These are phyloP conservation scores for Postia placenta DNA, from an alignment of 768 basidiomycete species.

Conservation along the genomic window DNA sequence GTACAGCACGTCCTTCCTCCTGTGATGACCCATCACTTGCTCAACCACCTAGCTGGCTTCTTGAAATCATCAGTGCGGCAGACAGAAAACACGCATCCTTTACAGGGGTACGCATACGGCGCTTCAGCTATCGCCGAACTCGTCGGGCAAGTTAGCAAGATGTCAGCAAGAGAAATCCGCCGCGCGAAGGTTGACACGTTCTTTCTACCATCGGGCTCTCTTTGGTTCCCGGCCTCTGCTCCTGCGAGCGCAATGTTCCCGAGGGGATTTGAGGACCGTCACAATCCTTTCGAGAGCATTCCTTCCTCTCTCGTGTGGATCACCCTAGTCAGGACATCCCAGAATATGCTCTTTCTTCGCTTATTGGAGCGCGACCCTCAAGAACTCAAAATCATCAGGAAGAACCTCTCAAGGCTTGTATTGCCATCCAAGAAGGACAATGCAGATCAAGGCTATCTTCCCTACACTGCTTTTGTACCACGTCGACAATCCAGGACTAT, in stretches of 20 bases:
- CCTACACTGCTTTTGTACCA: slow-evolving; percentile 26
- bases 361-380: slow-evolving; percentile 63
- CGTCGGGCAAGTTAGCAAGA: slow-evolving; percentile 58
- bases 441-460: slow-evolving; percentile 40
- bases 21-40: slow-evolving; percentile 55
- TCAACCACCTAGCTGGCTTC: slow-evolving; percentile 67
- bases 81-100: slow-evolving; percentile 33
- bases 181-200: slow-evolving; percentile 67
- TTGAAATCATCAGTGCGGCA: slow-evolving; percentile 49
- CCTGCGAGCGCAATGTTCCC: slow-evolving; percentile 62
- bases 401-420: slow-evolving; percentile 54
- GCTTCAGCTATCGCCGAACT: slow-evolving; percentile 56
- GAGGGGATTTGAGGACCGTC: slow-evolving; percentile 24
- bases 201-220: slow-evolving; percentile 60
- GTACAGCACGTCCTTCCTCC: slow-evolving; percentile 53
- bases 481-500: neutral
- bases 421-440: slow-evolving; percentile 40
- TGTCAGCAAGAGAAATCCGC: slow-evolving; percentile 67
- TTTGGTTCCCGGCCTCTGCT: slow-evolving; percentile 61
- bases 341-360: slow-evolving; percentile 60
- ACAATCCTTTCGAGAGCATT: slow-evolving; percentile 27
- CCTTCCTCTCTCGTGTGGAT: slow-evolving; percentile 44
- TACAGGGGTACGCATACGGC: slow-evolving; percentile 47
- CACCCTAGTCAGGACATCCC: slow-evolving; percentile 60
- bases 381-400: slow-evolving; percentile 63